Evolutionary conservation across 805 yeast genomes (phyloP).

Genomic region (Torulaspora indica): DNA sequence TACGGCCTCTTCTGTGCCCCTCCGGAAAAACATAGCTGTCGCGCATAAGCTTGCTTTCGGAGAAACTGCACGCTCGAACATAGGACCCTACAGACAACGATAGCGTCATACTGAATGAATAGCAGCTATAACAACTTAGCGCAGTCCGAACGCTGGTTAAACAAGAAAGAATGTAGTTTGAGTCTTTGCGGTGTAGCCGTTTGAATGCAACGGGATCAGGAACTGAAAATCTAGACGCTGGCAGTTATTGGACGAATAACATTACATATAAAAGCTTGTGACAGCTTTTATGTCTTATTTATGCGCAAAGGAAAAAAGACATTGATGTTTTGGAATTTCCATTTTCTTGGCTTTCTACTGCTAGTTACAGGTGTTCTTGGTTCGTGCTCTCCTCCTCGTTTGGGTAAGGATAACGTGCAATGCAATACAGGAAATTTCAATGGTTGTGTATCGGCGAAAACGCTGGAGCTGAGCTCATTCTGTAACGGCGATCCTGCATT

Average conservation of each 20-base stretch:
- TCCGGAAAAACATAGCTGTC: not conserved
- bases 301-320: not conserved
- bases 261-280: no score
- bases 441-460: constrained; percentile 12
- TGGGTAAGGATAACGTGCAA: constrained; percentile 8
- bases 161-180: not conserved
- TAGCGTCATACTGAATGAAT: not conserved
- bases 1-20: not conserved
- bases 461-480: constrained; percentile 10
- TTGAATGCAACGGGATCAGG: not conserved
- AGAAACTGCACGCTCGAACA: not conserved
- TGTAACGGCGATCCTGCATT: constrained; percentile 12
- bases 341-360: not conserved
- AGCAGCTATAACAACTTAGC: not conserved
- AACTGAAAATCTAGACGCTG: not conserved
- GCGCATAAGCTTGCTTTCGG: not conserved
- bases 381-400: constrained; percentile 8
- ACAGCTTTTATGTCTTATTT: no score
- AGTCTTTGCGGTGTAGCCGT: not conserved
- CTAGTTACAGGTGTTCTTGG: not conserved
- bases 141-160: not conserved
- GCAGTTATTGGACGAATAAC: not conserved
- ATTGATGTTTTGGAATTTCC: not conserved
- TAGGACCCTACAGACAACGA: not conserved
- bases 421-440: constrained; percentile 12